A percentile compares a stretch with the other conserved stretches of the same genome.
phyloP scores from a whole-genome alignment of 805 yeast species.

The Suhomyces sp. region DNA sequence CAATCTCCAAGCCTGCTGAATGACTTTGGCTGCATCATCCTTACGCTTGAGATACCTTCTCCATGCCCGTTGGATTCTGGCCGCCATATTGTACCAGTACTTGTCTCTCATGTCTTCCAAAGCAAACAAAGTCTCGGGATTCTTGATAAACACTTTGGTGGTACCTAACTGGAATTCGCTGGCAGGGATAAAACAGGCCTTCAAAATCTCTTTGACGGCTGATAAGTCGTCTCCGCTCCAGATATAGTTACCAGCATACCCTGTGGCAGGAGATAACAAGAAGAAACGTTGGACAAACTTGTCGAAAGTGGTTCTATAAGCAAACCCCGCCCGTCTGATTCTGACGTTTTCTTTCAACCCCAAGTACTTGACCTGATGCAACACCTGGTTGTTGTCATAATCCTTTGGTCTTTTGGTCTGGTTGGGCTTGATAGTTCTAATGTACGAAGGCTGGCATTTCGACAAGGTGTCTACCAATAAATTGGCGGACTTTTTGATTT shows the following conservation, averaged over 20 bases:
- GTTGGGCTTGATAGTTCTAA: slow-evolving; percentile 96
- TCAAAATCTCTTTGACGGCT: slow-evolving; percentile 50
- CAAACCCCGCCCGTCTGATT: slow-evolving; percentile 97
- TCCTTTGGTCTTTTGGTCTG: slow-evolving; percentile 89
- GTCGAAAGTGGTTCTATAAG: slow-evolving; percentile 94
- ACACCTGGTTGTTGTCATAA: slow-evolving; percentile 82
- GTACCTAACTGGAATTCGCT: slow-evolving; percentile 89
- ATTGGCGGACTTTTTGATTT: slow-evolving; percentile 89
- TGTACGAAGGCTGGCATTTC: slow-evolving; percentile 90
- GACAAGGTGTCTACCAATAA: slow-evolving; percentile 85
- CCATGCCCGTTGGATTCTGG: slow-evolving; percentile 96
- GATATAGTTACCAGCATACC: slow-evolving; percentile 79
- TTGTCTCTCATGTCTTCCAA: slow-evolving; percentile 94
- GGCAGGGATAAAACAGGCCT: slow-evolving; percentile 63
- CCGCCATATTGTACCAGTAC: slow-evolving; percentile 98
- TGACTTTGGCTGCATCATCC: slow-evolving; percentile 78
- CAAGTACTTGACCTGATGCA: slow-evolving; percentile 92
- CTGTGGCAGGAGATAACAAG: slow-evolving; percentile 79
- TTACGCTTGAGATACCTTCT: slow-evolving; percentile 76
- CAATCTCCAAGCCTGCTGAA: slow-evolving; percentile 81
- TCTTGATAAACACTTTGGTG: slow-evolving; percentile 88
- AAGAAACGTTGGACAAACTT: slow-evolving; percentile 94
- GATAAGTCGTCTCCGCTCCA: slow-evolving; percentile 55
- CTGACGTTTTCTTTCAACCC: slow-evolving; percentile 97
- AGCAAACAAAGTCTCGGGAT: slow-evolving; percentile 95